Base-by-base conservation (phyloP, 441 rosid species). In the Biscutella laevigata region DNA sequence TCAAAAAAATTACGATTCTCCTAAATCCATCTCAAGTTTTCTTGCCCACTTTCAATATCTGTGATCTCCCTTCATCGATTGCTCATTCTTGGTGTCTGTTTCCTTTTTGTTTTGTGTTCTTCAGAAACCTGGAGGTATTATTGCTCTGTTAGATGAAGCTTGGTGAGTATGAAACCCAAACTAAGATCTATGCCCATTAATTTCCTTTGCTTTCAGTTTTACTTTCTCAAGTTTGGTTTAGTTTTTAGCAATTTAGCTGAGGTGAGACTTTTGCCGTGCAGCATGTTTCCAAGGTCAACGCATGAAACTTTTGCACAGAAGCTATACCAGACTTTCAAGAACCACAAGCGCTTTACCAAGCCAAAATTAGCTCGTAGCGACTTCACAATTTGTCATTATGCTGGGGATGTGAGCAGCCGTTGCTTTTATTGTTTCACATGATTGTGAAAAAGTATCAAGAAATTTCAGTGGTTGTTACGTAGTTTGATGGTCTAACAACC, bases 51-150 rank as follows among this genome's bases (percentile, higher is more conserved):
- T 6, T 26, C 16, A 56, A 5, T 41, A 26, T 34, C 26, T 46
- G 20, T 48, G 25, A 45, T 62, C 42, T 46, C 61, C 61, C 53
- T 7, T 27, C 40, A 42, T 35, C 3, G 21, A 9, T 51, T 65
- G 12, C 43, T 58, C 49, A 51, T n/a, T n/a, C n/a, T 58, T 37
- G 47, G 48, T 45, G 17, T 27, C 14, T 42, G 4, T 61, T 33
- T 61, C 35, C 19, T n/a, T 39, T 30, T 38, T 56, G 22, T 45
- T 27, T 43, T 45, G 60, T 58, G 44, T 44, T 39, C 29, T 50
- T 57, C 96, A 94, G 99, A 94, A 89, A 80, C 99, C 99, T 35
- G 97, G 97, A 78, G 99, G 99, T 63, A 89, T 94, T 53, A 84
- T 94, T 60, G 91, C 99, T 64, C 94, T 94, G 65, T 81, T 94